phyloP scores from a whole-genome alignment of 2,329 filamentous ascomycete species.

The Sclerotinia minor region DNA sequence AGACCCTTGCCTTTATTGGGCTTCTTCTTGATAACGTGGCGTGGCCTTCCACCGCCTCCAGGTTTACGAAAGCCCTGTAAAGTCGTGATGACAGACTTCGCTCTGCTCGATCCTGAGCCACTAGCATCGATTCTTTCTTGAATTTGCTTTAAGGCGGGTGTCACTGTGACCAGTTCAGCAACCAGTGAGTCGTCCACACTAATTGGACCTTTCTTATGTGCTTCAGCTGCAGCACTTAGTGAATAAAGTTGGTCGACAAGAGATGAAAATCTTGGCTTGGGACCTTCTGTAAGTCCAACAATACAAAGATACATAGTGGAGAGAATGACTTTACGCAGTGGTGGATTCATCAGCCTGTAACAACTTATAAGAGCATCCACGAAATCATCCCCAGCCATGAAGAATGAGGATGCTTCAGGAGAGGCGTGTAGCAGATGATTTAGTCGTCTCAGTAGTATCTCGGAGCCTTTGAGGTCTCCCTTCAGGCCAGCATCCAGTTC shows the following conservation, averaged over 20 bases:
- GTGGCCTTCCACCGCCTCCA: conserved; percentile 53
- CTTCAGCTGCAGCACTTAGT: conserved; percentile 69
- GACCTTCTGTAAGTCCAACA: conserved; percentile 64
- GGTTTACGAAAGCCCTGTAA: conserved; percentile 61
- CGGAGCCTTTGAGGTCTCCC: conserved; percentile 55
- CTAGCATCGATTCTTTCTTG: conserved; percentile 53
- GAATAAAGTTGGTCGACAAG: conserved; percentile 82
- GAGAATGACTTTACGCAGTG: conserved; percentile 66
- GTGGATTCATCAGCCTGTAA: conserved; percentile 64
- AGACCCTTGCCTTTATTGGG: conserved; percentile 36
- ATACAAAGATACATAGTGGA: conserved; percentile 76
- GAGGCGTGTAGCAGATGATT: conserved; percentile 65
- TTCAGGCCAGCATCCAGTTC: conserved; percentile 62
- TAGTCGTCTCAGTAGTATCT: conserved; percentile 57
- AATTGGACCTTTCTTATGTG: conserved; percentile 56
- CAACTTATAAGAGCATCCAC: conserved; percentile 71
- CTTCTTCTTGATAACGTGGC: conserved; percentile 45
- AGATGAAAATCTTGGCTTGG: conserved; percentile 69
- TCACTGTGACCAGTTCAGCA: conserved; percentile 76
- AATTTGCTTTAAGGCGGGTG: conserved; percentile 69
- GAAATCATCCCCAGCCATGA: conserved; percentile 85
- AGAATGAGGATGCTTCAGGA: conserved; percentile 56
- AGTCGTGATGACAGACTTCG: conserved; percentile 60
- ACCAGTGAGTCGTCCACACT: conserved; percentile 71
- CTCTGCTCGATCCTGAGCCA: conserved; percentile 53